A percentile compares a stretch with the other conserved stretches of the same genome.
These are phyloP conservation scores for Penicillium rolfsii DNA, from an alignment of 2,329 filamentous ascomycete genomes.

Conservation along the genomic window DNA sequence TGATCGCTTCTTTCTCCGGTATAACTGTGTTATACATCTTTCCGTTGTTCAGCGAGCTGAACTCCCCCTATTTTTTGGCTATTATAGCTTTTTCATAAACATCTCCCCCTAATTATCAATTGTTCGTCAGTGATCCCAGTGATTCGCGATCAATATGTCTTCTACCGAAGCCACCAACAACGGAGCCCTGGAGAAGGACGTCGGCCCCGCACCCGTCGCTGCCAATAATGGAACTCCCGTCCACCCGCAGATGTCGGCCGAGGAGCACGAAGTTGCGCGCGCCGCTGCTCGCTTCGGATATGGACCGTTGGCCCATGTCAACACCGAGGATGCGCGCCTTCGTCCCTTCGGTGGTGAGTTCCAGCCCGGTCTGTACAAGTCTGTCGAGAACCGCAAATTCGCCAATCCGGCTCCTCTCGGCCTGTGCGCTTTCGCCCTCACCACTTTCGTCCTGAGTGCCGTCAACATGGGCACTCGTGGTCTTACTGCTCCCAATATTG, in stretches of 20 bases:
- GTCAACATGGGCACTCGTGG: slow-evolving; percentile 71
- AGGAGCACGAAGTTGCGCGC: slow-evolving; percentile 50
- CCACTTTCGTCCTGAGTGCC: slow-evolving; percentile 76
- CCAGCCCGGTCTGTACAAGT: slow-evolving; percentile 70
- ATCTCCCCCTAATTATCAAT: slow-evolving; percentile 3
- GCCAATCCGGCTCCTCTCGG: slow-evolving; percentile 80
- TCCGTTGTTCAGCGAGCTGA: slow-evolving; percentile 34
- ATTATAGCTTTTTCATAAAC: background rate
- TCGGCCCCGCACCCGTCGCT: slow-evolving; percentile 16
- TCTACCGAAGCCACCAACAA: slow-evolving; percentile 32
- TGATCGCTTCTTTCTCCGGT: slow-evolving; percentile 20
- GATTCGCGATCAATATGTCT: slow-evolving; percentile 32
- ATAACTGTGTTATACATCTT: slow-evolving; percentile 31
- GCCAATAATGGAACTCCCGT: slow-evolving; percentile 20
- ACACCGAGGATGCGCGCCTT: slow-evolving; percentile 51
- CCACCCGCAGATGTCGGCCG: slow-evolving; percentile 45
- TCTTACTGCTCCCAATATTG: slow-evolving; percentile 65
- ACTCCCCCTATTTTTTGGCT: slow-evolving; percentile 13
- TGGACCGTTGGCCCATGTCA: slow-evolving; percentile 56
- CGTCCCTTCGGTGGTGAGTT: slow-evolving; percentile 72
- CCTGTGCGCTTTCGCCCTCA: slow-evolving; percentile 77
- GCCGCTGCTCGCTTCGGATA: slow-evolving; percentile 54
- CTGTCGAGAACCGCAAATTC: slow-evolving; percentile 68
- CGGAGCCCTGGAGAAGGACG: slow-evolving; percentile 38
- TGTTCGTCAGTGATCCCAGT: background rate